Percentiles rank a stretch among this genome's conserved stretches.
Evolutionary conservation across 1,284 basidiomycete genomes (phyloP).

Genomic region (Trichosporon asahii): DNA sequence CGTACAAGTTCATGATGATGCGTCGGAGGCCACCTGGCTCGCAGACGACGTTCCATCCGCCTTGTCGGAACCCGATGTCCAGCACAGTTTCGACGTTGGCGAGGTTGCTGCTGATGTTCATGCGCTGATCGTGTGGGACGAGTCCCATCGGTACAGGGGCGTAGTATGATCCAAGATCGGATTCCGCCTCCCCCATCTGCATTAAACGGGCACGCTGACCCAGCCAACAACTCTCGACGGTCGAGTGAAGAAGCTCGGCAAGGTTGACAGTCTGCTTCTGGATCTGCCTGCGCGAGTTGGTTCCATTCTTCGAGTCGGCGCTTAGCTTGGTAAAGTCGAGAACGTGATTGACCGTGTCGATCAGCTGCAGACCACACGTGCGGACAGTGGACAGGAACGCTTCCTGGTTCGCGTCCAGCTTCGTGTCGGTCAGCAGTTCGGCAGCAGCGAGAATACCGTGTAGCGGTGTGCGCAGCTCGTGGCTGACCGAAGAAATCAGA

Average conservation of each 20-base stretch:
- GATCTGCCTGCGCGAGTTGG: conserved; percentile 56
- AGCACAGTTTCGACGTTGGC: conserved; percentile 68
- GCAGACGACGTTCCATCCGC: conserved; percentile 85
- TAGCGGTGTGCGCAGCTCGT: conserved; percentile 84
- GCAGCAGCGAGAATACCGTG: conserved; percentile 89
- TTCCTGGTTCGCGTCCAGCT: conserved; percentile 72
- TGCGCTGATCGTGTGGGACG: conserved; percentile 56
- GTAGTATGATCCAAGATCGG: conserved; percentile 86
- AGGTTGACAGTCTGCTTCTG: conserved; percentile 71
- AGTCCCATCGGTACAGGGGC: conserved; percentile 58
- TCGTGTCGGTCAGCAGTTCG: conserved; percentile 78
- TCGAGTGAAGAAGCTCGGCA: conserved; percentile 87
- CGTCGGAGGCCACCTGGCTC: conserved; percentile 90
- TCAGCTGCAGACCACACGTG: conserved; percentile 54
- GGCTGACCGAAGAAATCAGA: conserved; percentile 70
- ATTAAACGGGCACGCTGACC: conserved; percentile 78
- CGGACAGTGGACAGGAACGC: conserved; percentile 69
- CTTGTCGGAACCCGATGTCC: conserved; percentile 59
- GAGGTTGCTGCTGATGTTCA: conserved; percentile 28
- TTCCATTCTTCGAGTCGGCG: conserved; percentile 66
- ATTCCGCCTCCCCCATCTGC: conserved; percentile 55
- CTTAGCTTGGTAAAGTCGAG: conserved; percentile 94
- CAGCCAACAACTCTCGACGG: conserved; percentile 92
- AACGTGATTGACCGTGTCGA: conserved; percentile 81
- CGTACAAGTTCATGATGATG: conserved; percentile 91